Percentiles rank a stretch among this genome's conserved stretches.
These are phyloP conservation scores for Leccinum fuscescens DNA, from an alignment of 1,284 basidiomycete genomes.

Conservation along the genomic window DNA sequence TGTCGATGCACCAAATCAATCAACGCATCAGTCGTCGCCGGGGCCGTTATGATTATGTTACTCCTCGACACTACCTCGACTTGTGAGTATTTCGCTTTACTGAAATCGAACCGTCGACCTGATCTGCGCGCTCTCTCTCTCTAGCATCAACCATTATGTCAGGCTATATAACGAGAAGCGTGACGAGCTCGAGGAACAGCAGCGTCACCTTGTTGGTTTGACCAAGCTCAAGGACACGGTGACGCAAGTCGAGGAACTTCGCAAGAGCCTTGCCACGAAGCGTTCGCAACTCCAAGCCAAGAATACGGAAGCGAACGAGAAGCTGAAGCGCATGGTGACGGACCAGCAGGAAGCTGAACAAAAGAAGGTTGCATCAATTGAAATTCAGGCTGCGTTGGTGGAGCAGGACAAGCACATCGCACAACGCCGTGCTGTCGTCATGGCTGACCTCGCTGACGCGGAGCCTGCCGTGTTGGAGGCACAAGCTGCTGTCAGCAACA, in stretches of 20 bases:
- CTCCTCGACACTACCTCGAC: conserved; percentile 96
- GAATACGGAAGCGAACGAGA: conserved; percentile 93
- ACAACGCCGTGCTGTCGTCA: conserved; percentile 85
- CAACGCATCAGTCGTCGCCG: conserved; percentile 86
- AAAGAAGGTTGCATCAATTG: conserved; percentile 94
- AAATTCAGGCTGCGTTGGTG: conserved; percentile 91
- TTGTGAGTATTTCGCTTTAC: conserved; percentile 67
- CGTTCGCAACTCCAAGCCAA: conserved; percentile 91
- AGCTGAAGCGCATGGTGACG: conserved; percentile 96
- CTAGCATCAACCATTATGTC: conserved; percentile 95
- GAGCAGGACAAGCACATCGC: conserved; percentile 90
- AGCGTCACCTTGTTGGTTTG: conserved; percentile 95
- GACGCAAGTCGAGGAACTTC: conserved; percentile 92
- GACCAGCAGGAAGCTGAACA: conserved; percentile 99
- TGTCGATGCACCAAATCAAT: conserved; percentile 88
- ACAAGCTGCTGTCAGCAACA: conserved; percentile 93
- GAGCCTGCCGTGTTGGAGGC: conserved; percentile 97
- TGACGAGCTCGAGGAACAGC: conserved; percentile 98
- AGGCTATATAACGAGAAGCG: conserved; percentile 96
- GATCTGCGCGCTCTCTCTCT: conserved; percentile 12
- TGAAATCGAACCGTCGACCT: conserved; percentile 6
- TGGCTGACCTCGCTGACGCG: conserved; percentile 95
- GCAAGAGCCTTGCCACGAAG: conserved; percentile 94
- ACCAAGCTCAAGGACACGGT: conserved; percentile 97
- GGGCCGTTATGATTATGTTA: conserved; percentile 95